Base-by-base conservation (phyloP, 306 rosid genomes). In the Leucaena leucocephala region DNA sequence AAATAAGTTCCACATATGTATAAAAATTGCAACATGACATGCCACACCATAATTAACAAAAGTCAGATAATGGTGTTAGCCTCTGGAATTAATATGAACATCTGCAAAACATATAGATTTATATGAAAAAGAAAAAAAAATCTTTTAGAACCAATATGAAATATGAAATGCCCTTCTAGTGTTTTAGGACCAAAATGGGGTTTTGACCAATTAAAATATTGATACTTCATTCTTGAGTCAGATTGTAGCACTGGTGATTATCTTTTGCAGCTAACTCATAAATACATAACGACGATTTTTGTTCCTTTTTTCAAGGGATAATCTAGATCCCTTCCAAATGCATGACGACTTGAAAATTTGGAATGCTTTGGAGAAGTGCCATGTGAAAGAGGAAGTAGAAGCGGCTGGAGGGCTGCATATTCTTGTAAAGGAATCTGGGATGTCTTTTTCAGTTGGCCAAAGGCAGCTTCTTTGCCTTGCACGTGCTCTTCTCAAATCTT, bases 381-480 rank as follows among this genome's bases (percentile, higher is more conserved):
- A 92, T 82, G 88, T 94, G 80, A 91, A 84, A 85, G 92, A 90
- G 80, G 97, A 95, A 85, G 91, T 89, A 61, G 96, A 91, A 86
- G 84, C 76, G 83, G 86, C 85, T 9, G 98, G 98, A 82, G 98
- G 98, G 80, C 78, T 95, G 55, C 87, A 90, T 83, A 76, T 87
- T 82, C 87, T 78, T 42, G 83, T 95, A 42, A 91, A 89, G 85
- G 95, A 87, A 83, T 80, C 92, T 7, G 93, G 94, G 82, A n/a
- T 68, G 80, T 88, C 94, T 13, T 95, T 95, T 86, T 95, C 97
- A 52, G 96, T 91, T 74, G 98, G 98, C 82, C 98, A 95, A 71
- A 80, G 94, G 52, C 98, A 95, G 77, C 98, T 95, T 80, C 90
- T 95, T 82, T 95, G 98, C 90, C 98, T 95, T 67, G 94, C 94